Evolutionary conservation across 2,329 filamentous ascomycete genomes (phyloP), one percentile per base, ranked within the genome.

Genomic region (Macroventuria anomochaeta): DNA sequence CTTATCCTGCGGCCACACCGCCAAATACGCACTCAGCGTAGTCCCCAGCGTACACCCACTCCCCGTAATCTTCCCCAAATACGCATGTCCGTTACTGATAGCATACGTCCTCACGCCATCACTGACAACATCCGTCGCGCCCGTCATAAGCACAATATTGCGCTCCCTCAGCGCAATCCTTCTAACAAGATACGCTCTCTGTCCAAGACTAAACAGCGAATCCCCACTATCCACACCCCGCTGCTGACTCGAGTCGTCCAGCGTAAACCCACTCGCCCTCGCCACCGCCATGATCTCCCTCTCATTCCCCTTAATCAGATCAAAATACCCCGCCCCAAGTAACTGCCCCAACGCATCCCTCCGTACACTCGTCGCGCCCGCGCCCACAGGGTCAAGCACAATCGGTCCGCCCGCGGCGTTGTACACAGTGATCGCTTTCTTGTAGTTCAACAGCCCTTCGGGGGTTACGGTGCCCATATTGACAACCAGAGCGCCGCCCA

Each of bases 401-500:
- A 96, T 85, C 0, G 93, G 91, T 1, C 88, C 85, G 0, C 87
- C 87, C 7, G 83, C 84, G 2, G 81, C 79, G 66, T 97, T 97
- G 80, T 97, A 97, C 1, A 91, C 92, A 33, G 78, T 77, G 8
- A 96, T 79, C 0, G 93, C 92, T 69, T 87, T 82, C 31, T 85
- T 69, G 72, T 95, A 92, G 72, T 90, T 91, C 10, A 78, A 67
- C 3, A 93, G 75, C 29, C 87, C 88, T 5, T 91, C 89, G 0
- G 88, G 85, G 1, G 90, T 95, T 6, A 93, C 86, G 0, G 91
- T 96, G 23, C 93, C 93, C 91, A 97, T 97, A 76, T 97, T 97
- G 69, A 97, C 83, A 38, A 97, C 89, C 1, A 97, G 83, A 0
- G 88, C 85, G 10, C 90, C 91, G 31, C 88, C 87, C 0, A 96